Evolutionary conservation across 2,329 filamentous ascomycete species (phyloP), one percentile per base, ranked within the genome.

Genomic region (Madurella fahalii): DNA sequence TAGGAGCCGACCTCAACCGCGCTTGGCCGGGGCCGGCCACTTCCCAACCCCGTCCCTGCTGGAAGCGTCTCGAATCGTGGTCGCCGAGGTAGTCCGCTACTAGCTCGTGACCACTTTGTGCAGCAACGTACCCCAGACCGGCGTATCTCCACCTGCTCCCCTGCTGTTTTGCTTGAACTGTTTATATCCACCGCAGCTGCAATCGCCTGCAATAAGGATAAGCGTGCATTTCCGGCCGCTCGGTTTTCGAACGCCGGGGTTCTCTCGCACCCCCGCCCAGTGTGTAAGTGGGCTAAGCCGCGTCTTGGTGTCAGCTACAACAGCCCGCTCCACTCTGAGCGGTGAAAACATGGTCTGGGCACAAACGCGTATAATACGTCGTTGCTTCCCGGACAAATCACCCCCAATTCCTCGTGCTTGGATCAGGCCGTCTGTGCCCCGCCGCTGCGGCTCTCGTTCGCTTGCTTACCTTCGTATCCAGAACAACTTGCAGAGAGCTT

Each of bases 291-390:
- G 25, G 7, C 3, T 25, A 25, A 25, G 25, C 25, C 25, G 25
- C 25, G 25, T 25, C 25, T 25, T 25, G 25, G 25, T 25, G 25
- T 7, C 25, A 25, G 25, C 25, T 25, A 3, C 25, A 25, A 7
- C 25, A n/a, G n/a, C 25, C 25, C 25, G 25, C 47, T 43, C 39
- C 47, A 20, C 18, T 12, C 30, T 17, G 18, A 18, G 54, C 54
- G 54, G 54, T 57, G 47, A 57, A 37, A 42, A 16, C 9, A 9
- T 9, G 25, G 15, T 34, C 40, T 53, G 32, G 16, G 37, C 41
- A 50, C 15, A n/a, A 51, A 45, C 40, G 40, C 47, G 43, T 57
- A 52, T 53, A 57, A 53, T 40, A 53, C 42, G 47, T 25, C 34
- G 43, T 16, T 34, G n/a, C 12, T 15, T 37, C 32, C 50, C 18